Conservation (phyloP, 441 rosid genomes). For the Hura crepitans region DNA sequence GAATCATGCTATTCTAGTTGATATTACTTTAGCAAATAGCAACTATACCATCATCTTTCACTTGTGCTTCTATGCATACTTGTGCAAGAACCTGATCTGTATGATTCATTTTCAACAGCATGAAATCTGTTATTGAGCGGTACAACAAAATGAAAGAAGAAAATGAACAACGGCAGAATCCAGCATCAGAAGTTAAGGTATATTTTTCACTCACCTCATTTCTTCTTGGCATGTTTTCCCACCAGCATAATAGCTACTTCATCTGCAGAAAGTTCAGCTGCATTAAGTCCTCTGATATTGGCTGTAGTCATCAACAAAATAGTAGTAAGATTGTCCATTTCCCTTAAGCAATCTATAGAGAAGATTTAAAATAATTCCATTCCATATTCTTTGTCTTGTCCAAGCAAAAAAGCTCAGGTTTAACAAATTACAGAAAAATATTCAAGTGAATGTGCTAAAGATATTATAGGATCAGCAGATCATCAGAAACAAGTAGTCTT, state of each 20-base stretch:
- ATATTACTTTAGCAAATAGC: not conserved
- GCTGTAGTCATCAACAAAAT: not conserved
- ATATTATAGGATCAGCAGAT: no score
- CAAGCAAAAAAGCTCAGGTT: not conserved
- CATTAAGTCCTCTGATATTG: not conserved
- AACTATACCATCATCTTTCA: not conserved
- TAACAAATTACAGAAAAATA: not conserved
- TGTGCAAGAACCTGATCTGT: not conserved
- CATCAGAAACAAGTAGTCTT: not conserved
- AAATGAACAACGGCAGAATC: constrained; percentile 25
- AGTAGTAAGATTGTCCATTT: not conserved
- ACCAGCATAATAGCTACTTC: not conserved
- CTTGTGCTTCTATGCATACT: not conserved
- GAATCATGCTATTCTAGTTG: not conserved
- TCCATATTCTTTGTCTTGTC: not conserved
- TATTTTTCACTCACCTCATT: constrained; percentile 4
- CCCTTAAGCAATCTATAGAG: not conserved
- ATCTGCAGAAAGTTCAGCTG: not conserved
- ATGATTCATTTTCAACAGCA: constrained; percentile 18
- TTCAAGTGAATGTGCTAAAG: not conserved
- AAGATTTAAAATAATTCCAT: not conserved
- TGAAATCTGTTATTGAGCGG: constrained; percentile 35
- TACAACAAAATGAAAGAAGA: constrained; percentile 30
- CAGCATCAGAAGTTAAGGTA: constrained; percentile 37
- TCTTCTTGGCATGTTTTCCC: not conserved